Base-by-base conservation (phyloP, 169 alveolate genomes). In the Cryptosporidium xiaoi region DNA sequence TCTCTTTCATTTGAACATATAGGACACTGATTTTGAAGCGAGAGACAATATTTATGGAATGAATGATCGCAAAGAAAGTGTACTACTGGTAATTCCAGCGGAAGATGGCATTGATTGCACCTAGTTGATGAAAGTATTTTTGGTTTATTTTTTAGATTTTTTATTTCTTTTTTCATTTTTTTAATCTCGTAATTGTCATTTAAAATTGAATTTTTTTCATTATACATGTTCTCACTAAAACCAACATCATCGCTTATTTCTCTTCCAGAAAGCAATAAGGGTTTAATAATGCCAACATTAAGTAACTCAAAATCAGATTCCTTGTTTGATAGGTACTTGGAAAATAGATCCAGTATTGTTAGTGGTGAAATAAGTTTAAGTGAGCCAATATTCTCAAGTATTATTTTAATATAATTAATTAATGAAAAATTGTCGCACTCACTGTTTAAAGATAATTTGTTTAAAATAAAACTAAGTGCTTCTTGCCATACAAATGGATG, bases 41-140 rank as follows among this genome's bases (percentile, higher is more conserved):
- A 40, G 8, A 77, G 65, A 34, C 87, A 77, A 27, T 77, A 77
- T 62, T 71, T 77, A n/a, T 77, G 87, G n/a, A 77, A 77, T 20
- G 87, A 77, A 27, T 77, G 87, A 27, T 77, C 87, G 29, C 87
- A 77, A 12, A 77, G 64, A 60, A 77, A 77, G 20, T 77, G 87
- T 24, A 77, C 48, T 24, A 48, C 48, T 24, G 87, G 87, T n/a
- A 77, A 62, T 20, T 77, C 87, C 1, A 77, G 55, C 4, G 87
- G 87, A 24, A 77, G 36, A 40, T 77, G 87, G 12, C 87, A 77
- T 20, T 77, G 87, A 18, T 60, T 77, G 36, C 87, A 77, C 31
- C 87, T 77, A 12, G 87, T 33, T 31, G 87, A 27, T 20, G 58
- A 34, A 24, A 77, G 36, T 44, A 60, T 18, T 20, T 77, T 77